phyloP scores from a whole-genome alignment of 2,329 filamentous ascomycete genomes.

The Pochonia chlamydosporia region DNA sequence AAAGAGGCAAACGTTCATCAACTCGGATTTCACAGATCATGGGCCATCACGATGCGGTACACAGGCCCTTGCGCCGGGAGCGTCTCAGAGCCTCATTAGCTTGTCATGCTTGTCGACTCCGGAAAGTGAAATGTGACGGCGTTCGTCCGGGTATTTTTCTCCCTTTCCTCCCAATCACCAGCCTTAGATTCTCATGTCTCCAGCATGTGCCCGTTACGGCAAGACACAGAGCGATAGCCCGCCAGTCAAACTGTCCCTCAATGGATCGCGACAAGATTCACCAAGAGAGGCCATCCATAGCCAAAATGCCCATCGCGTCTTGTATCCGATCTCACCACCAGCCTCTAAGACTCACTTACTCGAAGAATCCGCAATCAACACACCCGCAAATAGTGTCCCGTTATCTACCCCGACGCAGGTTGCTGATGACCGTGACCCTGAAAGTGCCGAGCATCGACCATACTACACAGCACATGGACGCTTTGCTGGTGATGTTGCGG shows the following conservation, averaged over 20 bases:
- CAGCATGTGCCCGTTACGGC: background rate
- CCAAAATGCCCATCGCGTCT: too few species aligned
- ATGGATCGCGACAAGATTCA: too few species aligned
- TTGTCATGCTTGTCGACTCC: background rate
- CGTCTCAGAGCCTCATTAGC: background rate
- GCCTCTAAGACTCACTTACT: too few species aligned
- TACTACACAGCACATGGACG: constrained; percentile 1
- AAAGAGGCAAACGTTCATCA: too few species aligned
- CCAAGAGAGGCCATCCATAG: too few species aligned
- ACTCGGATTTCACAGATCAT: too few species aligned
- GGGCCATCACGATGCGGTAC: background rate
- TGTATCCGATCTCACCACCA: too few species aligned
- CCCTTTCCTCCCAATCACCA: background rate
- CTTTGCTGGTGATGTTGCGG: background rate
- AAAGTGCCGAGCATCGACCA: background rate
- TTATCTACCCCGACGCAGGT: background rate
- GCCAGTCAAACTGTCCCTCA: too few species aligned
- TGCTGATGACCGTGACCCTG: background rate
- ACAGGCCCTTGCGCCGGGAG: background rate
- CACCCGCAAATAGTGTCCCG: background rate
- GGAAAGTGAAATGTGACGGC: constrained; percentile 1
- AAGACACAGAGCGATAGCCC: too few species aligned
- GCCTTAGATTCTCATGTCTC: background rate
- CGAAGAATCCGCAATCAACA: too few species aligned
- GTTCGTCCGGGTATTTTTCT: background rate